phyloP scores from a whole-genome alignment of 805 yeast species.

The Teunomyces lycoperdinae region DNA sequence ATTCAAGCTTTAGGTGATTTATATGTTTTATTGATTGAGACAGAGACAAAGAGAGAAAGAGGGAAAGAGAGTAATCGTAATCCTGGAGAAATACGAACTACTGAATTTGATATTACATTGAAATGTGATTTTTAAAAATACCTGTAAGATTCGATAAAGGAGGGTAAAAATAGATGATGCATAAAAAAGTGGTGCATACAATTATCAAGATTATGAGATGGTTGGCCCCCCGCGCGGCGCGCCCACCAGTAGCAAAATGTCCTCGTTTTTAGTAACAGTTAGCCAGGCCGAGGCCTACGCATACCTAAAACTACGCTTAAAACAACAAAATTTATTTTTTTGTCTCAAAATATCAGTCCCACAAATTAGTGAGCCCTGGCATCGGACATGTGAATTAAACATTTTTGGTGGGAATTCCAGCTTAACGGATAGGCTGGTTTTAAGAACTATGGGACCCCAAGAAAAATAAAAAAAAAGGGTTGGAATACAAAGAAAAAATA shows the following conservation, averaged over 20 bases:
- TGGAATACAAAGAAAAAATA: neutral
- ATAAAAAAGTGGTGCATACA: too few species aligned
- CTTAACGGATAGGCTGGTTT: neutral
- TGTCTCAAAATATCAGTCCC: neutral
- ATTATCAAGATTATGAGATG: too few species aligned
- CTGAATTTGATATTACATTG: too few species aligned
- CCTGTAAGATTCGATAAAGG: too few species aligned
- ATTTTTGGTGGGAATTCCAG: neutral
- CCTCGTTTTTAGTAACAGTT: neutral
- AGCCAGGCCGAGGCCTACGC: neutral
- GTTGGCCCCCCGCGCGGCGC: neutral
- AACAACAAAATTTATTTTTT: neutral
- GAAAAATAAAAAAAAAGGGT: neutral
- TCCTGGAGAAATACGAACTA: too few species aligned
- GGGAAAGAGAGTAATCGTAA: too few species aligned
- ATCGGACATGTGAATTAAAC: too few species aligned
- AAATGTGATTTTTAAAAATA: too few species aligned
- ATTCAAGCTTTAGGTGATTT: slow-evolving; percentile 1
- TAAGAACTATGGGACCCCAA: neutral
- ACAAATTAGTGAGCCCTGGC: neutral
- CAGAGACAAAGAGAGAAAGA: neutral
- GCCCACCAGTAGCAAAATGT: neutral
- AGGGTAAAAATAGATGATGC: neutral
- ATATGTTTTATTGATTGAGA: neutral
- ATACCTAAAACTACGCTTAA: neutral